phyloP scores from a whole-genome alignment of 176 grass and related monocot species.

The Bothriochloa decipiens region DNA sequence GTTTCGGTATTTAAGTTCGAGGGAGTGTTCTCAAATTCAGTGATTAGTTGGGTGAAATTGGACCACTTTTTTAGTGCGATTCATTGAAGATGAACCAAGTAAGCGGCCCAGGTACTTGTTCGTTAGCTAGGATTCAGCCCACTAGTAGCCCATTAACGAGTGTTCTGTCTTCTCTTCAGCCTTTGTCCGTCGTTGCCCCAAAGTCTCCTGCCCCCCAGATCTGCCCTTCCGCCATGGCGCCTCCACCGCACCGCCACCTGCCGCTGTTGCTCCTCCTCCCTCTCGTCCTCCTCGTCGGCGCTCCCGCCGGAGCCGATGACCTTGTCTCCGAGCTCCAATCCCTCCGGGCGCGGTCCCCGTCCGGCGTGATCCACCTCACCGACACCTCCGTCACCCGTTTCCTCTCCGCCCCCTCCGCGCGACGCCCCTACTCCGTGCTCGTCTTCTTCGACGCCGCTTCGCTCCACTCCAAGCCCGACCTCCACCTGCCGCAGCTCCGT shows the following conservation, averaged over 20 bases:
- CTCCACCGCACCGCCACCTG: conserved; percentile 16
- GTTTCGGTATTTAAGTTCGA: no score
- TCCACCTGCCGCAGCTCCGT: conserved; percentile 89
- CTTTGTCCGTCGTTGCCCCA: background rate
- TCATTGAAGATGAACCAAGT: background rate
- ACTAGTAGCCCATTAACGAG: background rate
- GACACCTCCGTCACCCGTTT: conserved; percentile 79
- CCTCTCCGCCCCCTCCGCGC: conserved; percentile 55
- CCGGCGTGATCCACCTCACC: conserved; percentile 82
- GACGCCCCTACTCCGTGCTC: conserved; percentile 73
- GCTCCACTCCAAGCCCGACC: conserved; percentile 84
- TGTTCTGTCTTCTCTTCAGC: background rate
- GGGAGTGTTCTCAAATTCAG: no score
- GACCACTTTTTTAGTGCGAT: no score
- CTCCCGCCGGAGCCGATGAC: conserved; percentile 43
- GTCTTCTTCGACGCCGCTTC: conserved; percentile 93
- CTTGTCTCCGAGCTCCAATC: conserved; percentile 75
- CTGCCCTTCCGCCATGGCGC: conserved; percentile 44
- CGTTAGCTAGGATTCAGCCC: background rate
- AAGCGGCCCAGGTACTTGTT: background rate
- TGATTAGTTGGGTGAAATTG: no score
- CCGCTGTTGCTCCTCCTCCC: conserved; percentile 48
- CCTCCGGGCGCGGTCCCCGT: conserved; percentile 69
- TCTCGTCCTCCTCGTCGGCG: background rate
- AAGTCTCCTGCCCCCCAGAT: conserved; percentile 30